Evolutionary conservation across 805 yeast genomes (phyloP).

Genomic region (Priceomyces carsonii): DNA sequence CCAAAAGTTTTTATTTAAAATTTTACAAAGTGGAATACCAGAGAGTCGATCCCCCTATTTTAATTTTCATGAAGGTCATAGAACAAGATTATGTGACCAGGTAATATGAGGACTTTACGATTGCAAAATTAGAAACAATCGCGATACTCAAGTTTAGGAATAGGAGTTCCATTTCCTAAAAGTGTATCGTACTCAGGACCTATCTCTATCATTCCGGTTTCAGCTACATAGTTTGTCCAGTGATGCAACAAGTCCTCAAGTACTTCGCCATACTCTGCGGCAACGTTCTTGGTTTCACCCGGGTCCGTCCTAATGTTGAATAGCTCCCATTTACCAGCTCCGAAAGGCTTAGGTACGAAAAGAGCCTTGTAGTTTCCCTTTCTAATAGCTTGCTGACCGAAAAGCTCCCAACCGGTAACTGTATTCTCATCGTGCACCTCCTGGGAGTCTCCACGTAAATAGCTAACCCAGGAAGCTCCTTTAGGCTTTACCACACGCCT

Average conservation of each 20-base stretch:
- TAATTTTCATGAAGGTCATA: too few relatives aligned
- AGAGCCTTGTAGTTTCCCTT: constrained; percentile 50
- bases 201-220: constrained; percentile 38
- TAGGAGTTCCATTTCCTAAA: constrained; percentile 1
- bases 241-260: constrained; percentile 44
- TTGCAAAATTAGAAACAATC: too few relatives aligned
- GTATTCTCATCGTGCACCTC: constrained; percentile 42
- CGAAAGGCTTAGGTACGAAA: constrained; percentile 50
- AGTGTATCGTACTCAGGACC: constrained; percentile 2
- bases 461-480: constrained; percentile 48
- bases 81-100: too few relatives aligned
- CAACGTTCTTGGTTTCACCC: constrained; percentile 53
- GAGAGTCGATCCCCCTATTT: too few relatives aligned
- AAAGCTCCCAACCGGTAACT: constrained; percentile 58
- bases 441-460: constrained; percentile 26
- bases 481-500: constrained; percentile 44
- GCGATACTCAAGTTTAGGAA: too few relatives aligned
- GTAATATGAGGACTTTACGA: too few relatives aligned
- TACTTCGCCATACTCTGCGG: constrained; percentile 33
- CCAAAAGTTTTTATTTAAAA: too few relatives aligned
- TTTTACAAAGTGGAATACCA: too few relatives aligned
- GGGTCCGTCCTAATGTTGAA: constrained; percentile 45
- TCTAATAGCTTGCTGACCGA: constrained; percentile 57
- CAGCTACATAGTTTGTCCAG: constrained; percentile 55
- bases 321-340: constrained; percentile 51